Evolutionary conservation across 139 green algal species (phyloP), one percentile per base, ranked within the genome.

Genomic region (Chlamydomonas applanata): DNA sequence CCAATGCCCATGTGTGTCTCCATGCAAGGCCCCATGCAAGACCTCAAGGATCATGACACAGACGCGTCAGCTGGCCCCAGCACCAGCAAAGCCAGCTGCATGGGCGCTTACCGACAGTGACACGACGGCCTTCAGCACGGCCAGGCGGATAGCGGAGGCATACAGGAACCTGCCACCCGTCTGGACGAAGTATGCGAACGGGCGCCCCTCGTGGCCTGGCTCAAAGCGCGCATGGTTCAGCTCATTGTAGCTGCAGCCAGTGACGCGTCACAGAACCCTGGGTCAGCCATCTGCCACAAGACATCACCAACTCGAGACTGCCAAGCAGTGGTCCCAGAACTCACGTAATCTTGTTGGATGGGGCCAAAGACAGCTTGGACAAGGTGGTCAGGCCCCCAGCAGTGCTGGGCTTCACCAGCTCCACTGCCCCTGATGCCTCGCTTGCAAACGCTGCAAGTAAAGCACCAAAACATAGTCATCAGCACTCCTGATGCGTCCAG

Each of bases 101-200:
- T 17, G n/a, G 54, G 4, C 25, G 73, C 87, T 77, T 72, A 95
- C 93, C 33, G 87, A 94, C 91, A 99, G 98, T 14, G 88, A 95
- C 20, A 99, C 76, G 19, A 99, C 83, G 78, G 98, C 98, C 85
- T 99, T 99, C 57, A 99, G 87, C 27, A 99, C 91, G 0, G 89
- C 88, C 65, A 99, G 83, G 36, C 96, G 90, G 7, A 97, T 85
- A 3, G 94, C 93, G 2, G 96, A 97, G 17, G 96, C 96, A 69
- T 98, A 99, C 70, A 99, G 93, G 76, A 99, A 98, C n/a, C 96
- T 91, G 0, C 96, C 96, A 25, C 91, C 93, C 22, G 94, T 98
- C 52, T 97, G 89, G 40, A 99, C 94, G 77, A 99, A 94, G 87
- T 98, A 98, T 2, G 94, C 97, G 72, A 99, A 98, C 4, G 96